Percentiles rank a stretch among this genome's conserved stretches.
Conservation (phyloP, 805 yeast species). For the Lipomyces anomalus region DNA sequence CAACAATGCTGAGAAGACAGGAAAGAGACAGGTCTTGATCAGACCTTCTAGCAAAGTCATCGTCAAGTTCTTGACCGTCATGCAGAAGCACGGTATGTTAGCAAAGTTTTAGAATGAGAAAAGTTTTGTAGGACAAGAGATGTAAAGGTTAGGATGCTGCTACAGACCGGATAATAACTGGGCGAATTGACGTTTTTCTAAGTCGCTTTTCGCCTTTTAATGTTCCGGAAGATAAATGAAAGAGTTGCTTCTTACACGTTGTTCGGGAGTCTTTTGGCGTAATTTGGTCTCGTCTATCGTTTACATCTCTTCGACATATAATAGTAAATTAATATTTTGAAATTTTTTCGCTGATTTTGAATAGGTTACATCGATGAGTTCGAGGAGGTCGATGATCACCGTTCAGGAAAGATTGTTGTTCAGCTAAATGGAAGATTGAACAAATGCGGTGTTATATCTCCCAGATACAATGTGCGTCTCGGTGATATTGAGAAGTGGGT, state of each 20-base stretch:
- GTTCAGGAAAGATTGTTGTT: slow-evolving; percentile 95
- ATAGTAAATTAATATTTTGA: background rate
- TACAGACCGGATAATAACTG: slow-evolving; percentile 97
- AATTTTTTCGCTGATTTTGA: slow-evolving; percentile 4
- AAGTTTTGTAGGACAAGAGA: slow-evolving; percentile 2
- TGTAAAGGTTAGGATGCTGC: slow-evolving; percentile 28
- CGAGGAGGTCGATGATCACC: slow-evolving; percentile 98
- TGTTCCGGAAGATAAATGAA: slow-evolving; percentile 74
- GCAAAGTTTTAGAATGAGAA: background rate
- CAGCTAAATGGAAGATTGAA: slow-evolving; percentile 96
- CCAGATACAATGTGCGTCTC: slow-evolving; percentile 96
- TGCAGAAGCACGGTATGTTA: slow-evolving; percentile 92
- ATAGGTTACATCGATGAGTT: slow-evolving; percentile 89
- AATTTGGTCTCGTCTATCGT: slow-evolving; percentile 25
- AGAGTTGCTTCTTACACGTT: slow-evolving; percentile 37
- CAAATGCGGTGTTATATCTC: slow-evolving; percentile 98
- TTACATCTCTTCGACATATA: slow-evolving; percentile 33
- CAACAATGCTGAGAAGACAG: slow-evolving; percentile 99
- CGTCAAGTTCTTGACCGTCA: slow-evolving; percentile 92
- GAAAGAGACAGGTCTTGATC: slow-evolving; percentile 97
- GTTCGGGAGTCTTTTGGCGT: slow-evolving; percentile 18
- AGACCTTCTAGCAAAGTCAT: slow-evolving; percentile 98
- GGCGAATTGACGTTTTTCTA: slow-evolving; percentile 77
- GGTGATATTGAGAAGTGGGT: slow-evolving; percentile 98
- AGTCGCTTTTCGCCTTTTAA: slow-evolving; percentile 97